phyloP scores from a whole-genome alignment of 2,329 filamentous ascomycete genomes.

The Sporothrix brasiliensis region DNA sequence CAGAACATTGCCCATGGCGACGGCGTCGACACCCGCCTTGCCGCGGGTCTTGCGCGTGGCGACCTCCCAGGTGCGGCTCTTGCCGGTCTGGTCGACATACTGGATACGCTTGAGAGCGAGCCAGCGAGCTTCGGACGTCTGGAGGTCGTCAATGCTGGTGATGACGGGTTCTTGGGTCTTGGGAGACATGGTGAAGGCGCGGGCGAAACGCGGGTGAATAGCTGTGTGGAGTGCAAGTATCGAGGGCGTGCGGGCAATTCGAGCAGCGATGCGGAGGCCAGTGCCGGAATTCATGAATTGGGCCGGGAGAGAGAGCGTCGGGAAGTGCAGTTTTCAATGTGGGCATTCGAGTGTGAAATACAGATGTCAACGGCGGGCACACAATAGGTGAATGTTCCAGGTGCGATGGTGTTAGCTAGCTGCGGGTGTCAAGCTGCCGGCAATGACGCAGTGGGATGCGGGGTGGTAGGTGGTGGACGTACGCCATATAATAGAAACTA shows the following conservation, averaged over 20 bases:
- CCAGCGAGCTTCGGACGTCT: conserved; percentile 58
- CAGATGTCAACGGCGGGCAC: not conserved
- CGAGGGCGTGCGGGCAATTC: not conserved
- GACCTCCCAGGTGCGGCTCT: conserved; percentile 61
- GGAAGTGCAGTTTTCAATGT: not conserved
- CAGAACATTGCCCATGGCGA: conserved; percentile 64
- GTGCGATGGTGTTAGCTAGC: not conserved
- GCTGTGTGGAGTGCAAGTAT: not conserved
- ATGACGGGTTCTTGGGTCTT: conserved; percentile 52
- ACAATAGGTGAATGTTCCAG: not conserved
- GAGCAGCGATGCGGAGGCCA: conserved; percentile 3
- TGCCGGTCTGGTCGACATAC: conserved; percentile 60
- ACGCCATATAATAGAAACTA: too few relatives aligned
- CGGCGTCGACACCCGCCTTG: conserved; percentile 60
- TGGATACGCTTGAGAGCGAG: conserved; percentile 59
- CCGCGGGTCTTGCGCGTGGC: conserved; percentile 61
- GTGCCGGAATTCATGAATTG: conserved; percentile 6
- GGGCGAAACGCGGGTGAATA: not conserved
- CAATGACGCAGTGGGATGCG: not conserved
- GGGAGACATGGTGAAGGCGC: conserved; percentile 43
- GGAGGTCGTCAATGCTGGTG: conserved; percentile 52
- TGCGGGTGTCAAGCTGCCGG: conserved; percentile 1
- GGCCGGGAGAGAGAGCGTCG: not conserved
- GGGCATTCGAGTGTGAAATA: not conserved
- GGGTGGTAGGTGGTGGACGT: too few relatives aligned